A percentile compares a stretch with the other conserved stretches of the same genome.
Conservation (phyloP, 1,284 basidiomycete species). For the Leccinum subfulvum region DNA sequence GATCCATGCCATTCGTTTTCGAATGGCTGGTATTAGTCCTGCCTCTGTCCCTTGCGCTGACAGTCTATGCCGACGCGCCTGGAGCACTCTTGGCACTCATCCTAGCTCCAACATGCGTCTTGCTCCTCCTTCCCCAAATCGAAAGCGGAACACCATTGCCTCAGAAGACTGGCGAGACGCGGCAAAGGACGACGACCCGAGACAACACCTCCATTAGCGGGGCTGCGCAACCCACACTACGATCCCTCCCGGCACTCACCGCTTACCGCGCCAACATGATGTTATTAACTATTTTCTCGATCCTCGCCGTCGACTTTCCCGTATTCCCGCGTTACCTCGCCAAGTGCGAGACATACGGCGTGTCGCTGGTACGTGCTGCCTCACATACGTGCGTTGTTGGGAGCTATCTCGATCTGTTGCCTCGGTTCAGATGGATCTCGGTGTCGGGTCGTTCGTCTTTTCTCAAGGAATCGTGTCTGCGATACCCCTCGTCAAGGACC, state of each 20-base stretch:
- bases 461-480: constrained; percentile 90
- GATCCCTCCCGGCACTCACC: constrained; percentile 70
- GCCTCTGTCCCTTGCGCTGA: constrained; percentile 80
- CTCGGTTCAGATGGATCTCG: constrained; percentile 85
- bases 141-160: constrained; percentile 40
- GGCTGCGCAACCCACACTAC: constrained; percentile 26
- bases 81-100: constrained; percentile 52
- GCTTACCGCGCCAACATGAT: constrained; percentile 95
- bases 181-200: constrained; percentile 17
- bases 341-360: constrained; percentile 95
- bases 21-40: constrained; percentile 71
- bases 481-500: constrained; percentile 68
- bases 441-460: constrained; percentile 95
- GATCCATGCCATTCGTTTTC: constrained; percentile 41
- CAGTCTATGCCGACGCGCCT: constrained; percentile 65
- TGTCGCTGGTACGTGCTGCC: constrained; percentile 69
- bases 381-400: not conserved
- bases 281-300: constrained; percentile 86
- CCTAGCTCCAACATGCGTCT: constrained; percentile 42
- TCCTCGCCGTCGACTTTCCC: constrained; percentile 95
- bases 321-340: constrained; percentile 87
- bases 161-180: constrained; percentile 35
- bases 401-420: constrained; percentile 5
- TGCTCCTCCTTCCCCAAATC: constrained; percentile 43
- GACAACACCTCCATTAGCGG: constrained; percentile 8